phyloP scores from a whole-genome alignment of 2,329 filamentous ascomycete genomes.

The Penicillium vulpinum region DNA sequence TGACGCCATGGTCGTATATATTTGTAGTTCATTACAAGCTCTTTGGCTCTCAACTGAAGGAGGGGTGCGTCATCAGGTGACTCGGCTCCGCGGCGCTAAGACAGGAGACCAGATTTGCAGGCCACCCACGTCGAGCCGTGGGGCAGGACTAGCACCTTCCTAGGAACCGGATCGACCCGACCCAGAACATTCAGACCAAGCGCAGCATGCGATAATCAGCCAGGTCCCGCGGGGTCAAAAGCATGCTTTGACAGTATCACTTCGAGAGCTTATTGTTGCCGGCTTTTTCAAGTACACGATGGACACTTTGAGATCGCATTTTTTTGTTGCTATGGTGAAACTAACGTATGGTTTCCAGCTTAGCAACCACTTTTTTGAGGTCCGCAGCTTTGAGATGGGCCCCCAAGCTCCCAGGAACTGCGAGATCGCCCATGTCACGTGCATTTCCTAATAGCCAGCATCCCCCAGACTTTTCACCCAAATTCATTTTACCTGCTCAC shows the following conservation, averaged over 20 bases:
- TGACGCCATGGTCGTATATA: conserved; percentile 1
- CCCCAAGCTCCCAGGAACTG: too few species aligned
- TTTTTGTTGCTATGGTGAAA: background rate
- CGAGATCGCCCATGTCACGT: too few species aligned
- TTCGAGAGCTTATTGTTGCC: background rate
- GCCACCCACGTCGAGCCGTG: background rate
- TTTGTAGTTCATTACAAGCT: background rate
- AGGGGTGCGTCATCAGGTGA: conserved; percentile 5
- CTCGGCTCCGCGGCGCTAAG: conserved; percentile 2
- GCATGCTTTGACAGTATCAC: background rate
- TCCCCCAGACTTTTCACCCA: too few species aligned
- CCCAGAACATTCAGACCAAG: background rate
- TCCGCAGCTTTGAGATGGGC: too few species aligned
- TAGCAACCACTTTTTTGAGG: background rate
- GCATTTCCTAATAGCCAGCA: too few species aligned
- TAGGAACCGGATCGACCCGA: background rate
- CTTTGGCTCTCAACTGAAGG: background rate
- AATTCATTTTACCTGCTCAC: too few species aligned
- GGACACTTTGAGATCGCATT: background rate
- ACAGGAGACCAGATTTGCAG: background rate
- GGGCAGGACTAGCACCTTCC: background rate
- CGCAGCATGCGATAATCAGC: background rate
- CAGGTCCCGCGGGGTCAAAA: background rate
- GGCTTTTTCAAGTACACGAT: background rate
- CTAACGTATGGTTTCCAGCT: background rate